phyloP scores from a whole-genome alignment of 495 filamentous ascomycete species.

The Penicillium subrubescens region DNA sequence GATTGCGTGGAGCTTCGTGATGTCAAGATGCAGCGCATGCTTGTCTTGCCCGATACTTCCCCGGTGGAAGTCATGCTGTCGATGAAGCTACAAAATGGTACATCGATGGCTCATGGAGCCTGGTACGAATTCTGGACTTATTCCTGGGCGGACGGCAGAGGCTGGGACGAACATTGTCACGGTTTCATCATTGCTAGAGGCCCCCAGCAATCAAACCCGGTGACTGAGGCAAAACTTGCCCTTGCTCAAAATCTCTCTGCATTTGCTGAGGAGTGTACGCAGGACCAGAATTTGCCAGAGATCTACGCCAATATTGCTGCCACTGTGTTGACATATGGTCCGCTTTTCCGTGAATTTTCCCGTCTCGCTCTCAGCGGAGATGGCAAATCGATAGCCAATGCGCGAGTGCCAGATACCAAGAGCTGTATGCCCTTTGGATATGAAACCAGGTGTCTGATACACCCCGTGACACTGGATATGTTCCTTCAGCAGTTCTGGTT shows the following conservation, averaged over 20 bases:
- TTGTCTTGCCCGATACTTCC: constrained; percentile 38
- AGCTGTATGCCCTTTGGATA: constrained; percentile 49
- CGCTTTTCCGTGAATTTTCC: constrained; percentile 32
- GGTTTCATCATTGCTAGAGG: constrained; percentile 36
- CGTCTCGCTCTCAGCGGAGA: constrained; percentile 23
- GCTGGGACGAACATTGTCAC: constrained; percentile 47
- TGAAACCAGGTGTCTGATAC: constrained; percentile 46
- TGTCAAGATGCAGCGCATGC: constrained; percentile 42
- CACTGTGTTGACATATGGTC: constrained; percentile 43
- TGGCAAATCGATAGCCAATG: constrained; percentile 29
- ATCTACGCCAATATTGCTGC: constrained; percentile 29
- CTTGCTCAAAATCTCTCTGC: background rate
- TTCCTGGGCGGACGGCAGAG: constrained; percentile 34
- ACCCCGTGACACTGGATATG: constrained; percentile 49
- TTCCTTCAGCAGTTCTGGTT: constrained; percentile 43
- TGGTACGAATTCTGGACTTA: constrained; percentile 49
- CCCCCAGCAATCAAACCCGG: constrained; percentile 32
- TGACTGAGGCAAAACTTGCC: constrained; percentile 11
- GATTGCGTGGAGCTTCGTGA: constrained; percentile 35
- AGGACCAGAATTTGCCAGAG: constrained; percentile 11
- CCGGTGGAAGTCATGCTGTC: constrained; percentile 37
- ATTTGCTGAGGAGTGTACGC: constrained; percentile 11
- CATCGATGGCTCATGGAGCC: constrained; percentile 24
- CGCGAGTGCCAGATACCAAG: constrained; percentile 47
- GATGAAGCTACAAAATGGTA: constrained; percentile 21